phyloP scores from a whole-genome alignment of 331 rosid genomes.

The Malus hybrid region DNA sequence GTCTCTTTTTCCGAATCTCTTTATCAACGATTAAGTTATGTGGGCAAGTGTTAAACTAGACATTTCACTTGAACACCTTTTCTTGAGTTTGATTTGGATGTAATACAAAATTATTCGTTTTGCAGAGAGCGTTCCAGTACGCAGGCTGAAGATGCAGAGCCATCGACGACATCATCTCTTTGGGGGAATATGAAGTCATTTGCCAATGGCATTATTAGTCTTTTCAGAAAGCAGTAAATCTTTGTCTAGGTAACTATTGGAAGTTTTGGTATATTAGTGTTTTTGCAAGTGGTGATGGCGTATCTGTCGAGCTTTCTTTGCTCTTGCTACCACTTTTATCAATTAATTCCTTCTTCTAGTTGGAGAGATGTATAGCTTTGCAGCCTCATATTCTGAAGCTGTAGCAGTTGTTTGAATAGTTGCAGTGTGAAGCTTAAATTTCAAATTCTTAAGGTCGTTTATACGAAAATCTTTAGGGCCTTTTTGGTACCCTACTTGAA shows the following conservation, averaged over 20 bases:
- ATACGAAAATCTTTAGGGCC: no score
- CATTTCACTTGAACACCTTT: neutral
- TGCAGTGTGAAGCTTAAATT: no score
- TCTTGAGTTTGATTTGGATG: neutral
- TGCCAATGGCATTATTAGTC: constrained; percentile 46
- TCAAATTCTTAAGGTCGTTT: no score
- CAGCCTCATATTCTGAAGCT: no score
- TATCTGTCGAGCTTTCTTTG: neutral
- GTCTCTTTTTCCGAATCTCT: no score
- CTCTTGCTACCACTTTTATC: neutral
- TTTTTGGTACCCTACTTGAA: no score
- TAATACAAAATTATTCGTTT: constrained; percentile 5
- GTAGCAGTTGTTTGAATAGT: no score
- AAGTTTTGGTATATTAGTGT: neutral
- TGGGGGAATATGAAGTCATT: constrained; percentile 68
- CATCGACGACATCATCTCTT: constrained; percentile 26
- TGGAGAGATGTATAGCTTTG: neutral
- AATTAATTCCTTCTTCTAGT: neutral
- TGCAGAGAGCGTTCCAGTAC: constrained; percentile 22
- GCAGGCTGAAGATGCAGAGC: constrained; percentile 22
- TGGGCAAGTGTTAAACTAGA: neutral
- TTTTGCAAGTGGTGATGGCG: neutral
- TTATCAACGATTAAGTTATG: neutral
- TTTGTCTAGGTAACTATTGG: constrained; percentile 3
- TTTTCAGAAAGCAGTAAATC: constrained; percentile 44